Percentiles rank a stretch among this genome's conserved stretches.
Conservation (phyloP, 805 yeast genomes). For the Kluyveromyces aestuarii region DNA sequence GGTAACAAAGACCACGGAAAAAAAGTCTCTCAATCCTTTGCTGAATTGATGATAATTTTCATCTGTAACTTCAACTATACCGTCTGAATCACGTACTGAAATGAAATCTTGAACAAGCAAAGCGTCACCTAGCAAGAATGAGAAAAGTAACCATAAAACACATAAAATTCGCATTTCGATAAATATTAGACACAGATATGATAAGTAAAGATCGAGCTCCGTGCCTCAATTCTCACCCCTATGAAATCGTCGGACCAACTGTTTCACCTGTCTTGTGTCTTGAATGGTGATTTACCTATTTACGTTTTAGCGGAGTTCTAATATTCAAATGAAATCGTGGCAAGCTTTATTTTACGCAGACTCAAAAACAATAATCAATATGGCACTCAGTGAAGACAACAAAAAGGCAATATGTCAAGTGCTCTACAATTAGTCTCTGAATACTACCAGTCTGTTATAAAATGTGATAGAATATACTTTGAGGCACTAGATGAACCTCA, state of each 20-base stretch:
- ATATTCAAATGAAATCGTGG: not conserved
- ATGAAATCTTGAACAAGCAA: conserved; percentile 5
- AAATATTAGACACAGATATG: not conserved
- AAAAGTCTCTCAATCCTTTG: conserved; percentile 44
- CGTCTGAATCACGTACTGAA: conserved; percentile 21
- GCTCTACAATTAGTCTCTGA: conserved; percentile 17
- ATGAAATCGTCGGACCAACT: not conserved
- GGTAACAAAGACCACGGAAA: conserved; percentile 43
- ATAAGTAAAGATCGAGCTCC: not conserved
- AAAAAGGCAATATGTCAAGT: conserved; percentile 12
- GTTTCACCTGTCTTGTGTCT: not conserved
- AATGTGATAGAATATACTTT: conserved; percentile 19
- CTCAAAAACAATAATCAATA: not conserved
- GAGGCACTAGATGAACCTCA: conserved; percentile 2
- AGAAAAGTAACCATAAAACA: not conserved
- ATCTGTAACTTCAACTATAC: conserved; percentile 35
- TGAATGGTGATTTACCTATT: not conserved
- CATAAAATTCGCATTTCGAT: not conserved
- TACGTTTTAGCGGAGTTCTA: not conserved
- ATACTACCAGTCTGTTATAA: conserved; percentile 23
- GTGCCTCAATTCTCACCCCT: not conserved
- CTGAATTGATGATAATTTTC: conserved; percentile 33
- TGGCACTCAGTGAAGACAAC: not conserved
- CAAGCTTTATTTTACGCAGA: not conserved
- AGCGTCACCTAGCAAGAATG: not conserved